Evolutionary conservation across 2,329 filamentous ascomycete species (phyloP).

Genomic region (Pseudocercospora fijiensis): DNA sequence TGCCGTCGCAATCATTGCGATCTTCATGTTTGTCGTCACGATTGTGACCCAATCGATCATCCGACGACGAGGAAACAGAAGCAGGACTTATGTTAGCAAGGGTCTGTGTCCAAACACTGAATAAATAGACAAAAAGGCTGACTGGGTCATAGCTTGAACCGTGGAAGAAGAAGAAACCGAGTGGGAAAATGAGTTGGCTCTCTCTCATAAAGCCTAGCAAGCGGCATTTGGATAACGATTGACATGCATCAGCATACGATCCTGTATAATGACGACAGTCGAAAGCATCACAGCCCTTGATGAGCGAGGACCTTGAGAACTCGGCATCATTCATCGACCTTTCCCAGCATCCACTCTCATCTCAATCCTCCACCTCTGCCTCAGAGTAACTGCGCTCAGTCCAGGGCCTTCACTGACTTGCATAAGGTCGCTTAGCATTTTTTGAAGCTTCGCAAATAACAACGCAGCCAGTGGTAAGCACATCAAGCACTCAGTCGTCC

Average conservation of each 20-base stretch:
- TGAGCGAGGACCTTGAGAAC: background rate
- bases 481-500: conserved; percentile 35
- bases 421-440: no score
- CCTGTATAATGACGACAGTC: background rate
- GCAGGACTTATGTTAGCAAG: background rate
- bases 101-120: background rate
- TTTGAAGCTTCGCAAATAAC: background rate
- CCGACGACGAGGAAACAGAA: background rate
- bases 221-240: background rate
- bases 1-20: conserved; percentile 8
- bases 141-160: background rate
- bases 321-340: background rate
- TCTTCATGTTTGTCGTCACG: conserved; percentile 5
- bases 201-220: background rate
- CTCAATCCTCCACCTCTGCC: no score
- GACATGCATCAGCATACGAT: background rate
- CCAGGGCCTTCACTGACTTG: no score
- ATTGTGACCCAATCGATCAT: background rate
- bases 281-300: background rate
- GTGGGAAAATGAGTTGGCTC: background rate
- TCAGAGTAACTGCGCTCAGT: no score
- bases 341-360: no score
- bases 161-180: background rate
- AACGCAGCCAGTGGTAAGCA: background rate
- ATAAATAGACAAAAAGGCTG: background rate